Base-by-base conservation (phyloP, 2,329 filamentous ascomycete species). In the Fusarium nygamai region DNA sequence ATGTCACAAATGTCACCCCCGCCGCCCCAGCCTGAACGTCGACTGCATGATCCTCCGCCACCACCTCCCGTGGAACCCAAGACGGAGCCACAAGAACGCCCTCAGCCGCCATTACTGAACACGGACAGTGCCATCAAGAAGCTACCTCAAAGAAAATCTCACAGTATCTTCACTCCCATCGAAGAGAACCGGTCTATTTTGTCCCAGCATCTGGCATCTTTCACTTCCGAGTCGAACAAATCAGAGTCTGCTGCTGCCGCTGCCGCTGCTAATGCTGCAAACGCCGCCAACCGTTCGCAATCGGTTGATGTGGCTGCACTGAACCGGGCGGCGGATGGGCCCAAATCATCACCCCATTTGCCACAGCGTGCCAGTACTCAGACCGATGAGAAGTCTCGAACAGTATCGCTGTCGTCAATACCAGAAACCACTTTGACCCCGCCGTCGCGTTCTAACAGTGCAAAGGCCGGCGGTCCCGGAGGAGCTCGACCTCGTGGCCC, bases 91-190 rank as follows among this genome's bases (percentile, higher is more conserved):
- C 83, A 85, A 29, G 85, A 88, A 22, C 82, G 85, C 41, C 83
- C 84, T 8, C 83, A 85, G 67, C 83, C 85, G 39, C 87, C 84
- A 14, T 77, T 87, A 48, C 79, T 88, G 60, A 88, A 88, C 75
- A 89, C 85, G 11, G 86, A 86, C 56, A 82, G 83, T 41, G 85
- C 85, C 24, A 88, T 90, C 71, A 90, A 89, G 82, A 90, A 89
- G 75, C 85, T 93, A 72, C 92, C 92, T 5, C 93, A 92, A 78
- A 92, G 93, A 39, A 95, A 95, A 81, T 92, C 92, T 29, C 92
- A 95, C 80, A 98, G 95, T 82, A 98, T 99, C 68, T 98, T 98
- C 81, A 99, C 96, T 0, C 96, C 96, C 1, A 97, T 99, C 72
- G 96, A 98, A 78, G 95, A 98, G 81, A 95, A 93, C 77, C 90